Base-by-base conservation (phyloP, 768 basidiomycete genomes). In the Amyloporia xantha region DNA sequence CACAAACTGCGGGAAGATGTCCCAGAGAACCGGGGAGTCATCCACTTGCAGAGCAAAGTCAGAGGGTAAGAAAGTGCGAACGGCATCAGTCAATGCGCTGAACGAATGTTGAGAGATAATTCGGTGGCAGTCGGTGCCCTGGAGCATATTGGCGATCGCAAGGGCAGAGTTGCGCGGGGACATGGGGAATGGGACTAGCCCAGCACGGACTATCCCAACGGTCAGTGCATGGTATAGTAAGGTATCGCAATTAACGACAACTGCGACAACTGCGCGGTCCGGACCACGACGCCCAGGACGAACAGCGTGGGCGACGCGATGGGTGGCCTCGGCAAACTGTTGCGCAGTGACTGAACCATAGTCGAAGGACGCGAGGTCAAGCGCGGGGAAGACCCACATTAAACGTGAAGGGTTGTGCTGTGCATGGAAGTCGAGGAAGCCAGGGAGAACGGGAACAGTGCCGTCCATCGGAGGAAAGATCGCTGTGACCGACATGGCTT, bases 111-210 rank as follows among this genome's bases (percentile, higher is more conserved):
- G 52, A 3, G 44, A 37, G 27, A 59, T 25, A 12, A 59, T 50
- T 12, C 48, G 43, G 24, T 43, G 50, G 35, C 51, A 49, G 12
- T 21, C 24, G 17, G 54, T 59, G 52, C 56, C 52, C 40, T 48
- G 36, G 26, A 59, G 23, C 27, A 56, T 45, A 35, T 50, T 43
- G 30, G 48, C 52, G 23, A 59, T 41, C 10, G 53, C 57, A 25
- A 26, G n/a, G 10, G 57, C 47, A 7, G 59, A 62, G 47, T 63
- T 65, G 25, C 57, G 58, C 10, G 57, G 45, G 0, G 63, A 61
- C 15, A 65, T 45, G 3, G 61, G 55, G 50, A 62, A 62, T 10
- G 51, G 46, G 20, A 49, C 41, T 12, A 28, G 25, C 10, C 48
- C 48, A 19, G 48, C 38, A 4, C 39, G 39, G 20, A 42, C 25